A percentile compares a stretch with the other conserved stretches of the same genome.
These are phyloP conservation scores for Macaranga tanarius DNA, from an alignment of 441 rosid species.

Conservation along the genomic window DNA sequence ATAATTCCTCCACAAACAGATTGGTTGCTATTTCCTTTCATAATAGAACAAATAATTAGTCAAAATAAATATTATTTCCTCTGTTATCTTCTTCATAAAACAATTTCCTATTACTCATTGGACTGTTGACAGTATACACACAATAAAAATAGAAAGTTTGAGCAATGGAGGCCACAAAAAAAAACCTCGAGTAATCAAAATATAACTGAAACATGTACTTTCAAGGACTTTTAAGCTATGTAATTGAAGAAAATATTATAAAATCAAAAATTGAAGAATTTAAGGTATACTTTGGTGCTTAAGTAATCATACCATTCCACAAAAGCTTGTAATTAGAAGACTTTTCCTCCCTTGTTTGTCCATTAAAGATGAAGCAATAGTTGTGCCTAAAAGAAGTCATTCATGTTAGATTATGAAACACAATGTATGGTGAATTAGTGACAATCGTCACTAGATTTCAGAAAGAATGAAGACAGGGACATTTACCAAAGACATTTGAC, in stretches of 20 bases:
- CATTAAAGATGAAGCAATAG: conserved; percentile 94
- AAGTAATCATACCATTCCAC: conserved; percentile 71
- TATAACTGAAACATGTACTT: conserved; percentile 7
- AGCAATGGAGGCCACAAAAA: neutral
- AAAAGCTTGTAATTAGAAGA: conserved; percentile 81
- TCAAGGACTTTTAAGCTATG: conserved; percentile 10
- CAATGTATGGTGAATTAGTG: neutral
- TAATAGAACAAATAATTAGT: neutral
- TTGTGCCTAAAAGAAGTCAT: conserved; percentile 62
- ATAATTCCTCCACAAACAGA: neutral
- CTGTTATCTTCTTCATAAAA: neutral
- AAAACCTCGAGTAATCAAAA: conserved; percentile 3
- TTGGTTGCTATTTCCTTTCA: neutral
- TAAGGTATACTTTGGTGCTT: neutral
- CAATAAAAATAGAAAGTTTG: neutral
- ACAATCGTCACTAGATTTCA: neutral
- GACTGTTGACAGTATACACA: neutral
- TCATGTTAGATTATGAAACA: neutral
- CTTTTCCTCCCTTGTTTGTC: conserved; percentile 96
- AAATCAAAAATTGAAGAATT: neutral
- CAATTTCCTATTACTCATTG: neutral
- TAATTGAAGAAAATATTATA: conserved; percentile 5
- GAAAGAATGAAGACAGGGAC: neutral
- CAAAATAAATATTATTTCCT: neutral
- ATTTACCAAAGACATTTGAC: conserved; percentile 86